These are phyloP conservation scores for Fibroporia radiculosa DNA, from an alignment of 768 basidiomycete species.

Conservation along the genomic window DNA sequence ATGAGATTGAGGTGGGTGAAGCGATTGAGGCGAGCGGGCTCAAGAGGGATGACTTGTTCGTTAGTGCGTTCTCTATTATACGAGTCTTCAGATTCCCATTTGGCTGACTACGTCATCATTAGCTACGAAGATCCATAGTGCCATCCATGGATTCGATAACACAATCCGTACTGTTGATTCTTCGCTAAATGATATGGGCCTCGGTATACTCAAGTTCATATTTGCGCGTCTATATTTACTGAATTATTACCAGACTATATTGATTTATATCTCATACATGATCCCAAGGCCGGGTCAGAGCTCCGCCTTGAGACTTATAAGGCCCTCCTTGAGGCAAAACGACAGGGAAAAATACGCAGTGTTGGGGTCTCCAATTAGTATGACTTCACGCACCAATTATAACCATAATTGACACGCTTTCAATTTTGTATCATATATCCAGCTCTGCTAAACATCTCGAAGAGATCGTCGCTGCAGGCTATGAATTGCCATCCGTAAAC, in stretches of 20 bases:
- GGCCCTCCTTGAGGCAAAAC: conserved; percentile 29
- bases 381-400: conserved; percentile 27
- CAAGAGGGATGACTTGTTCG: conserved; percentile 52
- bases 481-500: conserved; percentile 64
- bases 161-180: conserved; percentile 51
- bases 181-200: conserved; percentile 53
- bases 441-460: conserved; percentile 70
- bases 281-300: conserved; percentile 29
- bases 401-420: not conserved
- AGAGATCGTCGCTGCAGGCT: conserved; percentile 57
- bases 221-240: not conserved
- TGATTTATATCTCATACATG: conserved; percentile 41
- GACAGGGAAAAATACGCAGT: conserved; percentile 28
- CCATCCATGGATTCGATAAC: conserved; percentile 60
- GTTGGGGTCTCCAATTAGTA: conserved; percentile 45
- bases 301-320: conserved; percentile 33
- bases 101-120: too few species aligned
- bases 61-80: conserved; percentile 32
- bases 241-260: conserved; percentile 27
- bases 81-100: too few species aligned
- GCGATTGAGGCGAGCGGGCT: conserved; percentile 31
- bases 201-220: conserved; percentile 46
- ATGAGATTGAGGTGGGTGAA: not conserved
- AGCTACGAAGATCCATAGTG: conserved; percentile 65
- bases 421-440: not conserved